Evolutionary conservation across 805 yeast genomes (phyloP).

Genomic region (Candida alai): DNA sequence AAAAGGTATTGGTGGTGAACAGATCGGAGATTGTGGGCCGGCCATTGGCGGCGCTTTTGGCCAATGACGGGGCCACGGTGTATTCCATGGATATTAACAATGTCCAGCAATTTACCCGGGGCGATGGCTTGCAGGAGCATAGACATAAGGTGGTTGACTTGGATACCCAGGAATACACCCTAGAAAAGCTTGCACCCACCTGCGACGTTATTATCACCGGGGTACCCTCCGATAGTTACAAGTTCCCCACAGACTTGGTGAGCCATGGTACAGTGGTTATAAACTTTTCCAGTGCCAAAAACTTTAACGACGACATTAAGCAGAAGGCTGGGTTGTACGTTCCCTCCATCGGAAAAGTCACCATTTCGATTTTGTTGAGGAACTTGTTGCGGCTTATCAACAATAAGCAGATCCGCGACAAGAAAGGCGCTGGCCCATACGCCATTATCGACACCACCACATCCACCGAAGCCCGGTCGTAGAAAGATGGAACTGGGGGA

Average conservation of each 20-base stretch:
- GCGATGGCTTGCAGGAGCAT: constrained; percentile 77
- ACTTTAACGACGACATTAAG: constrained; percentile 80
- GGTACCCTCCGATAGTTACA: constrained; percentile 80
- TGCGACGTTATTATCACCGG: constrained; percentile 96
- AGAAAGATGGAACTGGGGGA: too few species aligned
- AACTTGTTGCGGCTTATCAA: constrained; percentile 79
- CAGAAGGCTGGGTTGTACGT: constrained; percentile 86
- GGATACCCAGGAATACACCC: constrained; percentile 46
- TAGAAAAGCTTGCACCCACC: constrained; percentile 62
- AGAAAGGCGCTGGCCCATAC: background rate
- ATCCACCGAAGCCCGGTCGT: background rate
- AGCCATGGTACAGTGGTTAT: constrained; percentile 87
- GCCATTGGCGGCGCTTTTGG: constrained; percentile 91
- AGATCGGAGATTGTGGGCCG: constrained; percentile 97
- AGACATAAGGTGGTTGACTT: constrained; percentile 70
- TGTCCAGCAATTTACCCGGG: constrained; percentile 89
- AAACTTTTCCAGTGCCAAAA: constrained; percentile 85
- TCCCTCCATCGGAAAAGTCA: constrained; percentile 94
- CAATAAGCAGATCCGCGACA: constrained; percentile 43
- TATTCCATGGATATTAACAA: constrained; percentile 87
- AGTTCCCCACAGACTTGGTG: constrained; percentile 78
- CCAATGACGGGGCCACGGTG: constrained; percentile 96
- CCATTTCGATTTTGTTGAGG: constrained; percentile 90
- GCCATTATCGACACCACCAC: background rate
- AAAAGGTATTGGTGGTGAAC: constrained; percentile 85